Conservation (phyloP, 108 stramenopile species). For the Ochromonas danica region DNA sequence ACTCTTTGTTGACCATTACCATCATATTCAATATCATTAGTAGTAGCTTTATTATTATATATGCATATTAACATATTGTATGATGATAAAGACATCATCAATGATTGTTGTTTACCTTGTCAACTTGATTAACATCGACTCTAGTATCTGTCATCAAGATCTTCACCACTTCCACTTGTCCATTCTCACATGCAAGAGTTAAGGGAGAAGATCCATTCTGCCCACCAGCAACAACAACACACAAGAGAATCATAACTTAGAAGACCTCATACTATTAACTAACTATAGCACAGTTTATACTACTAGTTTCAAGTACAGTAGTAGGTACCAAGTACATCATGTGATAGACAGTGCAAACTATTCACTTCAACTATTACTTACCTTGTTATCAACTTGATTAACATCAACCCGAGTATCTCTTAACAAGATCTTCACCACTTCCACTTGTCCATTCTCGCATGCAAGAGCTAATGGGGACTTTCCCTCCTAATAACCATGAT, state of each 20-base stretch:
- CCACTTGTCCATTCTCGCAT: conserved; percentile 1
- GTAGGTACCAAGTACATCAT: no score
- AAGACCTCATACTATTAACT: background rate
- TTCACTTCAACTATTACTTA: no score
- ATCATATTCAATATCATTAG: no score
- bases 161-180: background rate
- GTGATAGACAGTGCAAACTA: no score
- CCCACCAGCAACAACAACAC: no score
- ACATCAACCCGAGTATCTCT: background rate
- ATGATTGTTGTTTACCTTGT: no score
- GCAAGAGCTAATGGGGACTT: background rate
- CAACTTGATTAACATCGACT: no score
- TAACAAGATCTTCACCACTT: background rate
- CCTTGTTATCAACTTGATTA: background rate
- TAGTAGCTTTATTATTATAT: no score
- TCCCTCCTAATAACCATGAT: background rate
- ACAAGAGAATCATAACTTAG: background rate
- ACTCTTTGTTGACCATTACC: no score
- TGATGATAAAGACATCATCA: no score
- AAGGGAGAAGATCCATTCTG: background rate
- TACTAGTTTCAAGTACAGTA: no score
- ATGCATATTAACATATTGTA: no score
- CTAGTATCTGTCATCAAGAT: background rate
- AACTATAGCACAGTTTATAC: background rate
- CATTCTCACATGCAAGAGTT: background rate